Conservation (phyloP, 768 basidiomycete species). For the Leccinum uliginosum region DNA sequence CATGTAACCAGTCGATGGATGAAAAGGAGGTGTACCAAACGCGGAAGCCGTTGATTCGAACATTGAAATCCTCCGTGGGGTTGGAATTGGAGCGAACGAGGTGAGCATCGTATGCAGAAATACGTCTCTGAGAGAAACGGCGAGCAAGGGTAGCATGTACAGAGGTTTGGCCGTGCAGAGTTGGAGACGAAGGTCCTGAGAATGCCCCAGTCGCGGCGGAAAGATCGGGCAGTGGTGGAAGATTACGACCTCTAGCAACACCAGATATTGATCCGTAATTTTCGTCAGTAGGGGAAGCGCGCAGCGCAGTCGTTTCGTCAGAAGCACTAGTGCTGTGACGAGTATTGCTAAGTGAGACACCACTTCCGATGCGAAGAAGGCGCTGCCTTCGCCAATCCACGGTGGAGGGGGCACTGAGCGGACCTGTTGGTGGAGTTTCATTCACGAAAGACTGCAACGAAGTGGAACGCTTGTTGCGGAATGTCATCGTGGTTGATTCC, state of each 20-base stretch:
- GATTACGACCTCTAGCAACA: constrained; percentile 32
- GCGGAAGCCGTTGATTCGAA: constrained; percentile 80
- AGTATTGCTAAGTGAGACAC: background rate
- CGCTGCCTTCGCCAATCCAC: constrained; percentile 60
- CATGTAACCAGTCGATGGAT: constrained; percentile 95
- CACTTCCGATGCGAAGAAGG: constrained; percentile 49
- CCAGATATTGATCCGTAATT: constrained; percentile 54
- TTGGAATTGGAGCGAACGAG: constrained; percentile 31
- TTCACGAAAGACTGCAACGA: constrained; percentile 18
- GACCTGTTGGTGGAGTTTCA: constrained; percentile 26
- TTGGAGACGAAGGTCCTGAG: constrained; percentile 37
- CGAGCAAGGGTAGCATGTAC: constrained; percentile 34
- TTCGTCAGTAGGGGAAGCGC: constrained; percentile 21
- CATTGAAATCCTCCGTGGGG: constrained; percentile 46
- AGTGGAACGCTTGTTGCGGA: constrained; percentile 15
- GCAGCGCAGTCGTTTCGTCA: constrained; percentile 36
- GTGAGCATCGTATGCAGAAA: constrained; percentile 67
- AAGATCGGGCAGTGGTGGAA: constrained; percentile 36
- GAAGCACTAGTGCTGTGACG: constrained; percentile 6
- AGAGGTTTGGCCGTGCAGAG: constrained; percentile 30
- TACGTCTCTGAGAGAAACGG: constrained; percentile 50
- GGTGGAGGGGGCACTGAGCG: constrained; percentile 47
- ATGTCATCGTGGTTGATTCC: constrained; percentile 14
- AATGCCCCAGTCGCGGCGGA: constrained; percentile 28
- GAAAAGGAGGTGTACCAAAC: constrained; percentile 85